Base-by-base conservation (phyloP, 2,329 filamentous ascomycete species). In the Stromatinia cepivora region DNA sequence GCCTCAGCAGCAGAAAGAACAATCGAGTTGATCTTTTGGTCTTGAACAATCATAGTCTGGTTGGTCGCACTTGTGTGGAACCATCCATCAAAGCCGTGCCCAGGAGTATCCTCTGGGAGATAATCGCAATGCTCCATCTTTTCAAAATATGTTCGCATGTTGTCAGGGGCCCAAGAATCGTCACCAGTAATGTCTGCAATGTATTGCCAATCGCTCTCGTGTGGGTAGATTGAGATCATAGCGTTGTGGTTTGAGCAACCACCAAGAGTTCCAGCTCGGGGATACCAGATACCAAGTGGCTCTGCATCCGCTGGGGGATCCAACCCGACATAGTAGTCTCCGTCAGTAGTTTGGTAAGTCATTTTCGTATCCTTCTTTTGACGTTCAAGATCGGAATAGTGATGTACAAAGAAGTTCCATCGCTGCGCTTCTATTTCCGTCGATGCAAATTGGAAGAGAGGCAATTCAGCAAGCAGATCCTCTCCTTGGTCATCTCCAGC, bases 401-500 rank as follows among this genome's bases (percentile, higher is more conserved):
- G 70, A 31, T 73, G 68, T 4, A 75, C 74, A 57, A 75, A 76
- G 66, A 84, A 86, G 76, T 86, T 83, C 85, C 85, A 87, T 67
- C 78, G 77, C 75, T 84, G 79, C 11, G 79, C 79, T 48, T 79
- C 76, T 71, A 85, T 81, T 72, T 84, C 80, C 22, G 81, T 83
- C 10, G 81, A 81, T 58, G 80, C 78, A n/a, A 81, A 79, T 63
- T 81, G 81, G 71, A 80, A 9, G 81, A 82, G 31, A 84, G 85
- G 9, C 84, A 81, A 42, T 80, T 81, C 79, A 72, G 84, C 80
- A 71, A 82, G 80, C 82, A 80, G 75, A 42, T 77, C 71, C 6
- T 67, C 66, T 15, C 80, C 82, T 71, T 85, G 81, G 71, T 87
- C 84, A 71, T 84, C 83, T 68, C 84, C 84, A 46, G 84, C 84